Evolutionary conservation across 1,284 basidiomycete species (phyloP).

Genomic region (Fomitopsis palustris): DNA sequence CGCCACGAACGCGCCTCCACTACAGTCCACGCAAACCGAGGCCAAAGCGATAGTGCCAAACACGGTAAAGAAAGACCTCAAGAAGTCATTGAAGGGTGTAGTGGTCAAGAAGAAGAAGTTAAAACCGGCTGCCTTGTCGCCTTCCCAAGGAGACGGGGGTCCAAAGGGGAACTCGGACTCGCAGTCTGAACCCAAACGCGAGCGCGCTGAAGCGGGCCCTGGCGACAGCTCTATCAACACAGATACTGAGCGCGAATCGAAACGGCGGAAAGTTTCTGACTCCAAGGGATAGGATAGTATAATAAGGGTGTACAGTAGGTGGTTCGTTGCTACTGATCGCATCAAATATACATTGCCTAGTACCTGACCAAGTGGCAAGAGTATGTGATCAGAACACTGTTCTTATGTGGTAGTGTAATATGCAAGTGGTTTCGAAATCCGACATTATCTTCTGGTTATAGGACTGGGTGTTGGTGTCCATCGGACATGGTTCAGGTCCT

Average conservation of each 20-base stretch:
- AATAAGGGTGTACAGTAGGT: background rate
- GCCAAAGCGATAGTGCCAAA: slow-evolving; percentile 30
- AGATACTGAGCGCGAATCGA: slow-evolving; percentile 37
- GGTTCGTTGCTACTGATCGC: background rate
- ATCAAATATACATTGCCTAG: background rate
- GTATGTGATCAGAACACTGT: background rate
- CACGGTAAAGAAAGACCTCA: slow-evolving; percentile 48
- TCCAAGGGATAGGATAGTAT: background rate
- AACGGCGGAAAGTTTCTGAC: slow-evolving; percentile 41
- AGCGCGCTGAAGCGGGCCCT: background rate
- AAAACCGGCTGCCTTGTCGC: slow-evolving; percentile 33
- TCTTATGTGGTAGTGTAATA: too few species aligned
- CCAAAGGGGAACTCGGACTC: background rate
- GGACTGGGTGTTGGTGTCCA: slow-evolving; percentile 79
- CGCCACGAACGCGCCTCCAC: slow-evolving; percentile 16
- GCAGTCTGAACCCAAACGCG: slow-evolving; percentile 8
- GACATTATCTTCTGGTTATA: slow-evolving; percentile 27
- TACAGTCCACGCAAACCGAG: slow-evolving; percentile 6
- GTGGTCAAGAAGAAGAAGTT: slow-evolving; percentile 77
- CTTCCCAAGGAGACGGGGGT: slow-evolving; percentile 11
- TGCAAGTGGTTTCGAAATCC: background rate
- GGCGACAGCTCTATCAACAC: slow-evolving; percentile 13
- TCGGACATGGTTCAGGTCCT: slow-evolving; percentile 59
- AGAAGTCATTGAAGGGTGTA: slow-evolving; percentile 69
- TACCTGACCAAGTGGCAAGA: background rate